phyloP scores from a whole-genome alignment of 2,329 filamentous ascomycete species.

The Nigrospora oryzae region DNA sequence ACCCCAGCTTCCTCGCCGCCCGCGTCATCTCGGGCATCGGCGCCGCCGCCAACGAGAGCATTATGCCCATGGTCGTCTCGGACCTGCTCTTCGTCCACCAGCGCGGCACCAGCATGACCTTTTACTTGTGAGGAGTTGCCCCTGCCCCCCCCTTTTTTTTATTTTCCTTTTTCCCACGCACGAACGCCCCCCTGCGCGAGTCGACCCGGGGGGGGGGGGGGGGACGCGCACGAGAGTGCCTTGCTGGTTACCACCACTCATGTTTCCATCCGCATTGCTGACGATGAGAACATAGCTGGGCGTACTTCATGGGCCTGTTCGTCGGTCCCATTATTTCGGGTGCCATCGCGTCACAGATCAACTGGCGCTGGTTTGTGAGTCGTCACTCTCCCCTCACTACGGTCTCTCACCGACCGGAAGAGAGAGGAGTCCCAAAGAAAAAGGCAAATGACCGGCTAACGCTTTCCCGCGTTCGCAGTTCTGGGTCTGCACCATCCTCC shows the following conservation, averaged over 20 bases:
- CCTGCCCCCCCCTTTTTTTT: not conserved
- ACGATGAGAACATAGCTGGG: constrained; percentile 10
- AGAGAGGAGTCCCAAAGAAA: too few species aligned
- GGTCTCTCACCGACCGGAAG: not conserved
- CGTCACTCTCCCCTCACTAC: not conserved
- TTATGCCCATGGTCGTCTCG: constrained; percentile 24
- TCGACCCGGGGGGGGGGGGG: too few species aligned
- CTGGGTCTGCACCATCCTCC: constrained; percentile 22
- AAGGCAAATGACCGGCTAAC: not conserved
- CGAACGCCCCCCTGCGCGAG: too few species aligned
- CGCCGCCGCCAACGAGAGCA: constrained; percentile 21
- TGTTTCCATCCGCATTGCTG: not conserved
- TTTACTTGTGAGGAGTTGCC: constrained; percentile 15
- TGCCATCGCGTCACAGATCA: constrained; percentile 17
- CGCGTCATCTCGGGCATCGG: constrained; percentile 21
- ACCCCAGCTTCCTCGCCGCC: constrained; percentile 20
- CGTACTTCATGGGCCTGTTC: constrained; percentile 22
- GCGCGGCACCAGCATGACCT: constrained; percentile 16
- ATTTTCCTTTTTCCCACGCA: not conserved
- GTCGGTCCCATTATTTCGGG: constrained; percentile 24
- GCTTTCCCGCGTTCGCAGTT: constrained; percentile 9
- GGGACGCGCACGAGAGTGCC: too few species aligned
- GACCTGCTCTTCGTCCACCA: constrained; percentile 22
- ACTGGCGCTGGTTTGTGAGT: constrained; percentile 23
- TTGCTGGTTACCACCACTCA: too few species aligned